Base-by-base conservation (phyloP, 306 rosid genomes). In the Dalbergia cultrata region DNA sequence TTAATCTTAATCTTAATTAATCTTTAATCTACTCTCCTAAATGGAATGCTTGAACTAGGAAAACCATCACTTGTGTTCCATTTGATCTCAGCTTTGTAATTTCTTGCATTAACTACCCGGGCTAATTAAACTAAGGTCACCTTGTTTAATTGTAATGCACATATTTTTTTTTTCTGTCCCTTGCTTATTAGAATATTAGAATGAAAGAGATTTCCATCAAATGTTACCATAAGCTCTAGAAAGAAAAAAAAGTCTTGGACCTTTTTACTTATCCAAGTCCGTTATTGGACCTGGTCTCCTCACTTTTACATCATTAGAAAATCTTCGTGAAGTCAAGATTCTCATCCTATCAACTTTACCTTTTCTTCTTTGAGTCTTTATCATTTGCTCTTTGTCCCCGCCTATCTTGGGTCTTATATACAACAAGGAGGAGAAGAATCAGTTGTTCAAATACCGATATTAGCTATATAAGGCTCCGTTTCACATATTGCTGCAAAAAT, bases 271-370 rank as follows among this genome's bases (percentile, higher is more conserved):
- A 19, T 70, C 72, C 71, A 75, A 70, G 76, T 70, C 84, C 53
- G 60, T 70, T 70, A 64, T 80, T 70, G 72, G 76, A 77, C 76
- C 56, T 70, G 61, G 68, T 44, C 76, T 53, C 68, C 56, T 79
- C 79, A 7, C 82, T 79, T 70, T 75, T 79, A 26, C 84, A 82
- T 82, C 76, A 86, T 78, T 82, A 74, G 21, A 78, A 83, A 79
- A 79, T 83, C 62, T 79, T 78, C 4, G 83, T 58, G 61, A 78
- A 73, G 86, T 83, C 80, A 72, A 79, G 83, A 83, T 83, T 69
- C 84, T 74, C 37, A 83, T 83, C 83, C 80, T 58, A 59, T 79
- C 81, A 83, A 58, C 86, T 78, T 78, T 83, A 65, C 64, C 74
- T 77, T 82, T 83, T 57, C 18, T 72, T 65, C 70, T 77, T 83